Evolutionary conservation across 495 filamentous ascomycete species (phyloP), one percentile per base, ranked within the genome.

Genomic region (Thermochaetoides thermophila): DNA sequence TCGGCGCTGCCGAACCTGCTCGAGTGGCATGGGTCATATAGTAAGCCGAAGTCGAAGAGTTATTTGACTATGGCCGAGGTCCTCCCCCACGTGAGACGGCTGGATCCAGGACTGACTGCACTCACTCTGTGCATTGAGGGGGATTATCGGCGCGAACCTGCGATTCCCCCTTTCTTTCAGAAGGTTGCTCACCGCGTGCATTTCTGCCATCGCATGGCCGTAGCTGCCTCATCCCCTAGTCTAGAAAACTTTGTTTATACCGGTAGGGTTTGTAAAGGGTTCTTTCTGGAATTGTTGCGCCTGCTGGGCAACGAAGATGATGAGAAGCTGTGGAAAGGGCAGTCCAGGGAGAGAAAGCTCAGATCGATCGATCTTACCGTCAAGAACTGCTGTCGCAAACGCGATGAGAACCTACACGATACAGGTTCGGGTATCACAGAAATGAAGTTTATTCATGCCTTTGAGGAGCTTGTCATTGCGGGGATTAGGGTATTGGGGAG

Each of bases 1-100:
- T 54, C 53, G 18, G 76, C 76, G 7, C 43, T 83, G 29, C 78
- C 78, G 5, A 68, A 66, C 22, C 44, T 81, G 12, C 62, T 63
- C n/a, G 77, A 80, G 43, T 78, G 74, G 69, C 75, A 83, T 43
- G 76, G 68, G 39, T 69, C 65, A 11, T 83, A 80, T 55, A 71
- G 70, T 34, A 77, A 78, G 43, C 69, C 69, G 16, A 80, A 78
- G 44, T 65, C 69, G 4, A 72, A 76, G 48, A 75, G 66, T 34
- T 80, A 81, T 44, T 51, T 72, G 24, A 76, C 70, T 27, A 73
- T 80, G 58, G 66, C 71, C 17, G 50, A 62, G 11, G 66, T 75
- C 15, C 57, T 81, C 17, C n/a, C n/a, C n/a, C n/a, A n/a, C n/a
- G n/a, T n/a, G n/a, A n/a, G n/a, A n/a, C n/a, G n/a, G n/a, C 55